Evolutionary conservation across 495 filamentous ascomycete genomes (phyloP).

Genomic region (Talaromyces proteolyticus): DNA sequence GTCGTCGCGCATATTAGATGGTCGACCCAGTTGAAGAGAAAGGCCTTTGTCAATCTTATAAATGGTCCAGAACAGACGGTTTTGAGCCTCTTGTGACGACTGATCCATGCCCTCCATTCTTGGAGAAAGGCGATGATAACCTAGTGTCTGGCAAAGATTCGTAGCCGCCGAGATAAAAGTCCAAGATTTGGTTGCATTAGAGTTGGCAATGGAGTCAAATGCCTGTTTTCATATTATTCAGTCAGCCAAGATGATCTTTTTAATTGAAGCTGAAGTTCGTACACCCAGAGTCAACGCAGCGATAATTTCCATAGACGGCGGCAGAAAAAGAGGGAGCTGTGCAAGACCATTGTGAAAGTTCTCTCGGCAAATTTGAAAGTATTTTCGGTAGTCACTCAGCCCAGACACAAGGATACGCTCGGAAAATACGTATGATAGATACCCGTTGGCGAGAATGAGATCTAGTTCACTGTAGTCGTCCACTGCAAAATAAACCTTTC

Average conservation of each 20-base stretch:
- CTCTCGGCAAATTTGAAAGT: background rate
- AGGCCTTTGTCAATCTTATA: conserved; percentile 55
- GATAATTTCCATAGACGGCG: background rate
- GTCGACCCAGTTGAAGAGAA: conserved; percentile 55
- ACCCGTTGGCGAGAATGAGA: conserved; percentile 17
- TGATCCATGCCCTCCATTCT: conserved; percentile 40
- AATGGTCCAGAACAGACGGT: conserved; percentile 53
- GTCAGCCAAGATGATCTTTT: too few species aligned
- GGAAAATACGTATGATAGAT: conserved; percentile 15
- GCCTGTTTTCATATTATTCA: too few species aligned
- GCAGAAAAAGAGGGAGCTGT: background rate
- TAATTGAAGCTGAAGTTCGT: background rate
- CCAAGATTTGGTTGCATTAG: conserved; percentile 56
- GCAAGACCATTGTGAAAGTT: background rate
- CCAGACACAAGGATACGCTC: conserved; percentile 9
- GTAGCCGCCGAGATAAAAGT: conserved; percentile 49
- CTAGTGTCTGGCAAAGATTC: conserved; percentile 55
- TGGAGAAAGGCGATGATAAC: conserved; percentile 45
- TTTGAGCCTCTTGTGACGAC: conserved; percentile 24
- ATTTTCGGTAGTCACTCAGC: background rate
- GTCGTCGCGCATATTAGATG: conserved; percentile 54
- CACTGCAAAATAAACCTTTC: conserved; percentile 18
- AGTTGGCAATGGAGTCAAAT: conserved; percentile 49
- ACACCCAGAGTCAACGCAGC: background rate
- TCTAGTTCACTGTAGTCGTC: conserved; percentile 17